These are phyloP conservation scores for Tetradesmus obliquus DNA, from an alignment of 139 green algal species.

Conservation along the genomic window DNA sequence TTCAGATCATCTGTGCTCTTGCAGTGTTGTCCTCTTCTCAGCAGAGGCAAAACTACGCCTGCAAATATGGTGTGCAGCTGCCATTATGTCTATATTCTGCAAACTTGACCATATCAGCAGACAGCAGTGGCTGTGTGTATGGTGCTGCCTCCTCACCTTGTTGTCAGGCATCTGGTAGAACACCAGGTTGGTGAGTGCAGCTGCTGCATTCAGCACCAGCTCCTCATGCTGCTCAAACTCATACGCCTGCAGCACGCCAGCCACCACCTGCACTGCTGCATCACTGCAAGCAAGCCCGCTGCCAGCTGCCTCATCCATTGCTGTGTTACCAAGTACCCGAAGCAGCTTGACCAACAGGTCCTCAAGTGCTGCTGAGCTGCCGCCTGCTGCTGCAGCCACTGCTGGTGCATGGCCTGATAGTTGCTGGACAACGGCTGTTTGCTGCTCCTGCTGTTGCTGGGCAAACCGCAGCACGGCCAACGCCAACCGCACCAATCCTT, in stretches of 20 bases:
- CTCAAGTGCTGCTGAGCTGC: constrained; percentile 18
- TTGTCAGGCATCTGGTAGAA: constrained; percentile 62
- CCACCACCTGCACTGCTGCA: neutral
- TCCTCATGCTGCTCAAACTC: constrained; percentile 54
- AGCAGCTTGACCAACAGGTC: constrained; percentile 70
- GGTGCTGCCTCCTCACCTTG: constrained; percentile 35
- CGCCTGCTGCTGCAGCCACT: neutral
- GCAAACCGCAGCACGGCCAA: neutral
- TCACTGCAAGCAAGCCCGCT: neutral
- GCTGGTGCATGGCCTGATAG: neutral
- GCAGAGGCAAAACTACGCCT: too few relatives aligned
- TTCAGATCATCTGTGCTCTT: too few relatives aligned
- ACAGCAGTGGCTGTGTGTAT: neutral
- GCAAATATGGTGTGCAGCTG: too few relatives aligned
- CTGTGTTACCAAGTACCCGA: constrained; percentile 63
- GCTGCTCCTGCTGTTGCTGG: neutral
- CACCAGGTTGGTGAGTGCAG: constrained; percentile 65
- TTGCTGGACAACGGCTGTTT: neutral
- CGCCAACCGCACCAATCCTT: neutral
- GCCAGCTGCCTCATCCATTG: constrained; percentile 46
- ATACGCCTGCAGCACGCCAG: neutral
- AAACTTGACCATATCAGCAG: too few relatives aligned
- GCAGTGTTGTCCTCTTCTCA: too few relatives aligned
- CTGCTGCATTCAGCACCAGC: constrained; percentile 69
- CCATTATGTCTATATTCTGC: too few relatives aligned